Evolutionary conservation across 148 eudicot species (phyloP), one percentile per base, ranked within the genome.

Genomic region (Silene conica): DNA sequence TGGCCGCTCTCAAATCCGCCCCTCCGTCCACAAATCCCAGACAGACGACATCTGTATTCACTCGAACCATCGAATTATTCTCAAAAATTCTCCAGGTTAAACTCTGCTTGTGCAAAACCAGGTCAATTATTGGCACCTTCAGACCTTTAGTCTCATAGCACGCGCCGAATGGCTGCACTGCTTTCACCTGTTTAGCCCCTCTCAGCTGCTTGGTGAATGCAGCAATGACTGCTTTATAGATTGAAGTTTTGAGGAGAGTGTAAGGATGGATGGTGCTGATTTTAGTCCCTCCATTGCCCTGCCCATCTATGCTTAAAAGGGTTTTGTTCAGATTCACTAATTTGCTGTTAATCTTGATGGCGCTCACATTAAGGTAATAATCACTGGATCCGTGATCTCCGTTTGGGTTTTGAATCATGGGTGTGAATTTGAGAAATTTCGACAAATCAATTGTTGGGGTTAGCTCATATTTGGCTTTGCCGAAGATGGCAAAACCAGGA

Each of bases 191-290:
- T 1, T 76, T 55, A 1, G 86, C 73, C 68, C 80, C 79, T 16
- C 59, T 57, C 3, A 71, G 21, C 68, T 84, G 82, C 0, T 59
- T 70, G 45, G 74, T 57, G 25, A 82, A 86, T 0, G 76, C 75
- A 1, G 58, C 15, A 0, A 82, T 80, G 16, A 88, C 28, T 0
- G 86, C 83, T 2, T 71, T 83, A 80, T 71, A 89, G 19, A 91
- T 83, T 0, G 92, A 89, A 2, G 74, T 68, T 31, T 87, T 80
- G 19, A 91, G 20, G 1, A 85, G 79, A 0, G 92, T 89, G 89
- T 89, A 91, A 1, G 91, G 90, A 64, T 86, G 70, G 0, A 87
- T 83, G 0, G 93, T 89, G 82, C 96, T 91, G 61, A 91, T 87
- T 59, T 91, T 91, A 0, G 91, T 89, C 9, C 96, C 96, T 0